These are phyloP conservation scores for Malbranchea zuffiana DNA, from an alignment of 2,329 filamentous ascomycete genomes.

Conservation along the genomic window DNA sequence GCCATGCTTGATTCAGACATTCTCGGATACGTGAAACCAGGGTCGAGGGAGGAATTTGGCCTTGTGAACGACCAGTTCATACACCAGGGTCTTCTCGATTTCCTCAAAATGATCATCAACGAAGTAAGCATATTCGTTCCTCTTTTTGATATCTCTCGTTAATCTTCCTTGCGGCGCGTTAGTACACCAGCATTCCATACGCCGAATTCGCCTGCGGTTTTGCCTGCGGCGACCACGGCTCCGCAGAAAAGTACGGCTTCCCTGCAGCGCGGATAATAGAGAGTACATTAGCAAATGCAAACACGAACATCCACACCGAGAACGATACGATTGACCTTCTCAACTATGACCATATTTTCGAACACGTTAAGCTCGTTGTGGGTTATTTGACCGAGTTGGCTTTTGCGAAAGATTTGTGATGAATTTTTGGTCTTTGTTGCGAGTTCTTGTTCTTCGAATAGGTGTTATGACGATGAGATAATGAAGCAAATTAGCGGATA, in stretches of 20 bases:
- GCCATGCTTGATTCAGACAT: slow-evolving; percentile 11
- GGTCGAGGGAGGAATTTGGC: slow-evolving; percentile 6
- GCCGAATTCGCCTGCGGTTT: slow-evolving; percentile 8
- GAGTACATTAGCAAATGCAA: slow-evolving; percentile 5
- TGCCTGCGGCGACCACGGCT: slow-evolving; percentile 9
- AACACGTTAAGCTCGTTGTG: slow-evolving; percentile 6
- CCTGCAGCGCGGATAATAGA: slow-evolving; percentile 9
- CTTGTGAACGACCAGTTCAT: slow-evolving; percentile 7
- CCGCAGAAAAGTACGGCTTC: slow-evolving; percentile 9
- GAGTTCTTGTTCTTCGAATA: too few species aligned
- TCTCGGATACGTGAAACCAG: slow-evolving; percentile 8
- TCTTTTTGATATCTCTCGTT: background rate
- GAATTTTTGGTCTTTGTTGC: too few species aligned
- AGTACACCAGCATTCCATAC: slow-evolving; percentile 8
- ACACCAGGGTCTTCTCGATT: slow-evolving; percentile 6
- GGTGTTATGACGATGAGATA: too few species aligned
- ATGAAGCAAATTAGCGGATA: too few species aligned
- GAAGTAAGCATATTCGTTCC: slow-evolving; percentile 3
- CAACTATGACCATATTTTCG: slow-evolving; percentile 9
- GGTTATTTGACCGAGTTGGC: slow-evolving; percentile 10
- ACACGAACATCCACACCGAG: slow-evolving; percentile 8
- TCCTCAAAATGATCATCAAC: slow-evolving; percentile 8
- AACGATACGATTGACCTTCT: slow-evolving; percentile 10
- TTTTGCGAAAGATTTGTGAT: slow-evolving; percentile 5
- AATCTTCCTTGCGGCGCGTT: background rate